These are phyloP conservation scores for Ceratobasidium sp. DNA, from an alignment of 1,284 basidiomycete genomes.

Conservation along the genomic window DNA sequence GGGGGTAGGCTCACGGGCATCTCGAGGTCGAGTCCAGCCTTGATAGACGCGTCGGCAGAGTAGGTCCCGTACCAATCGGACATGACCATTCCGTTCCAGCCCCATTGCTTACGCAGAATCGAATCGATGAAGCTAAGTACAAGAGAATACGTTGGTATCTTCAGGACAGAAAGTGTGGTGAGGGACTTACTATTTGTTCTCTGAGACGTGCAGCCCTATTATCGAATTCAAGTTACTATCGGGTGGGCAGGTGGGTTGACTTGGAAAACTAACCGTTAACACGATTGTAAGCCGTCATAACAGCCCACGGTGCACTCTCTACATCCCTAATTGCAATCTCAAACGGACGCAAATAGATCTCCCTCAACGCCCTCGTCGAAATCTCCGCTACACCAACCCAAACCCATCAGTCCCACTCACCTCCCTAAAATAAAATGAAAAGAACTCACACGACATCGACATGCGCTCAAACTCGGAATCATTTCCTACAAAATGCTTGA, in stretches of 20 bases:
- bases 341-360: constrained; percentile 76
- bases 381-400: constrained; percentile 57
- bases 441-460: constrained; percentile 44
- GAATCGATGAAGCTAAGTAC: constrained; percentile 61
- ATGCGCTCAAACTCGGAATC: constrained; percentile 48
- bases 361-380: constrained; percentile 70
- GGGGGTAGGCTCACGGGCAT: constrained; percentile 57
- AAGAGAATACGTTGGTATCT: background rate
- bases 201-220: constrained; percentile 22
- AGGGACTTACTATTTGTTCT: constrained; percentile 31
- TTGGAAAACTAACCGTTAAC: constrained; percentile 54
- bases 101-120: constrained; percentile 74
- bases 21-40: constrained; percentile 70
- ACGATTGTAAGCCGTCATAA: constrained; percentile 48
- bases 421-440: background rate
- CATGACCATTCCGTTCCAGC: constrained; percentile 70
- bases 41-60: constrained; percentile 66
- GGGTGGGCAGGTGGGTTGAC: constrained; percentile 58
- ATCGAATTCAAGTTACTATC: constrained; percentile 65
- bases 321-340: constrained; percentile 48
- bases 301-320: constrained; percentile 44
- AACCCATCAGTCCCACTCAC: constrained; percentile 53
- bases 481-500: constrained; percentile 59
- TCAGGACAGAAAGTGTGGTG: background rate
- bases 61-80: constrained; percentile 77